These are phyloP conservation scores for Cryptococcus depauperatus DNA, from an alignment of 1,284 basidiomycete genomes.

Conservation along the genomic window DNA sequence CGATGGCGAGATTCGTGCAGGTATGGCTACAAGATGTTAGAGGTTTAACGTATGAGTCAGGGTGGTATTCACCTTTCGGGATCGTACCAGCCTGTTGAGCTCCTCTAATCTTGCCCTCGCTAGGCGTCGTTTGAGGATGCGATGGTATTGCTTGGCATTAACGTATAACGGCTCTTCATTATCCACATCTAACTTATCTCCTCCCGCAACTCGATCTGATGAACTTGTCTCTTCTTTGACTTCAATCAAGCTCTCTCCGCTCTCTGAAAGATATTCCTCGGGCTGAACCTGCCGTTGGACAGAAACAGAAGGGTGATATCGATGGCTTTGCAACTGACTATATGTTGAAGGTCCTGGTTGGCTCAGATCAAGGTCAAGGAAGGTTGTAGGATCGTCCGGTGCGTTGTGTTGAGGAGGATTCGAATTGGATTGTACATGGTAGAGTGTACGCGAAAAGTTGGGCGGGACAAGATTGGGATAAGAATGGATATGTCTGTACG, in stretches of 20 bases:
- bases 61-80: slow-evolving; percentile 63
- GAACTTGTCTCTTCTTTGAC: slow-evolving; percentile 17
- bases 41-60: neutral
- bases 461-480: slow-evolving; percentile 13
- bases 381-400: slow-evolving; percentile 15
- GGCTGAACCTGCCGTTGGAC: neutral
- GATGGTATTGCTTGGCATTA: slow-evolving; percentile 94
- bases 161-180: slow-evolving; percentile 95
- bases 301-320: neutral
- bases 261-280: slow-evolving; percentile 3
- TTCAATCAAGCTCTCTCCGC: slow-evolving; percentile 20
- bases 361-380: slow-evolving; percentile 25
- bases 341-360: slow-evolving; percentile 30
- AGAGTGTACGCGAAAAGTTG: slow-evolving; percentile 3
- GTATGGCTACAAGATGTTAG: slow-evolving; percentile 60
- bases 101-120: slow-evolving; percentile 84
- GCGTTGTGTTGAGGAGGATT: slow-evolving; percentile 7
- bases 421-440: neutral
- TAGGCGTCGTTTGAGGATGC: slow-evolving; percentile 84
- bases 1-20: slow-evolving; percentile 95
- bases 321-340: slow-evolving; percentile 1
- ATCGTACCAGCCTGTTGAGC: slow-evolving; percentile 77
- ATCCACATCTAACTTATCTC: slow-evolving; percentile 40
- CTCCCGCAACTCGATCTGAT: slow-evolving; percentile 17
- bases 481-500: slow-evolving; percentile 7